Evolutionary conservation across 139 green algal species (phyloP).

Genomic region (Coccomyxa sp.): DNA sequence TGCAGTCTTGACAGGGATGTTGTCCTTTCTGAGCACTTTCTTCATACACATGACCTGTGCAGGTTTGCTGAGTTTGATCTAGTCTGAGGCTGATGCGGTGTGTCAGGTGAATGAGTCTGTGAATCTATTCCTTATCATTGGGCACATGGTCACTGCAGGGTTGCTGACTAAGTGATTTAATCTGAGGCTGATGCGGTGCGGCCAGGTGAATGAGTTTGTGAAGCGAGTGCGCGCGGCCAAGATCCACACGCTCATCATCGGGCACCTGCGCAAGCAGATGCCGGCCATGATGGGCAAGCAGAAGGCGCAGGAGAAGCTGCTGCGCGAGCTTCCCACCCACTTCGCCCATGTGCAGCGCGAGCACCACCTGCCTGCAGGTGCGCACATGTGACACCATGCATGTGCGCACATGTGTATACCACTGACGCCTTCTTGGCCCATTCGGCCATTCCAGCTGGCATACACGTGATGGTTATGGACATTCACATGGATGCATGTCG

Average conservation of each 20-base stretch:
- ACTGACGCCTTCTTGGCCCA: neutral
- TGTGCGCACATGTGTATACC: neutral
- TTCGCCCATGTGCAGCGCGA: slow-evolving; percentile 84
- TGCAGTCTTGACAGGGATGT: no score
- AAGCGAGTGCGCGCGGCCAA: slow-evolving; percentile 86
- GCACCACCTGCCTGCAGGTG: slow-evolving; percentile 77
- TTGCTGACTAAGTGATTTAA: no score
- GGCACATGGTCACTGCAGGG: no score
- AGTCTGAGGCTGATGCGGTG: no score
- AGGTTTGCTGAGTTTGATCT: no score
- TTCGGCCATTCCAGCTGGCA: neutral
- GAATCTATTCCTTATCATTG: no score
- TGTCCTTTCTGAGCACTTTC: no score
- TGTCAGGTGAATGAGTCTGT: no score
- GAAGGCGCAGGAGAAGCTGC: slow-evolving; percentile 69
- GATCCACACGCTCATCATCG: slow-evolving; percentile 92
- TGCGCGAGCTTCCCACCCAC: slow-evolving; percentile 53
- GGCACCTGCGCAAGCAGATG: slow-evolving; percentile 79
- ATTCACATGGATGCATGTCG: no score
- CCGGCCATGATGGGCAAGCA: slow-evolving; percentile 85
- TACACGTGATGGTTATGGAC: neutral
- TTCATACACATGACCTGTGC: no score
- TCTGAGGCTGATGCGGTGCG: no score
- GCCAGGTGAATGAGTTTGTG: slow-evolving; percentile 95
- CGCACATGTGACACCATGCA: neutral